phyloP scores from a whole-genome alignment of 371 early-diverging fungal genomes.

The Mycotypha africana region DNA sequence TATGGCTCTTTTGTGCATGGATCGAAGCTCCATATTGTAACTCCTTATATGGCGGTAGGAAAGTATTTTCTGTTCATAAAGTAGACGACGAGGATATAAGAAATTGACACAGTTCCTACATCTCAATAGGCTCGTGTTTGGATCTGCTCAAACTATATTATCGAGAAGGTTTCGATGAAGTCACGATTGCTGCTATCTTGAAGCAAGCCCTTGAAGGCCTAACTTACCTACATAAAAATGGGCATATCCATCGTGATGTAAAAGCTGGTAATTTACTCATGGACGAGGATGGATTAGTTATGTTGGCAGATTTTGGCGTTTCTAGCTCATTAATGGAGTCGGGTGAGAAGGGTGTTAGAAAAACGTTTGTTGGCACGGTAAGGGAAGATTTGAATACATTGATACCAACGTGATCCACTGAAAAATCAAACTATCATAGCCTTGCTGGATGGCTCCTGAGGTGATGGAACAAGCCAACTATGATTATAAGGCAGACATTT shows the following conservation, averaged over 20 bases:
- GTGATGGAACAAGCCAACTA: conserved; percentile 69
- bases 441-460: conserved; percentile 87
- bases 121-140: conserved; percentile 59
- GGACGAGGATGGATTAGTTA: conserved; percentile 75
- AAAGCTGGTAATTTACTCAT: conserved; percentile 87
- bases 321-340: conserved; percentile 72
- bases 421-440: conserved; percentile 26
- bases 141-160: conserved; percentile 82
- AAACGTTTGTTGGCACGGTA: conserved; percentile 64
- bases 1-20: conserved; percentile 80
- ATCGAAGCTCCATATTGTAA: conserved; percentile 74
- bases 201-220: conserved; percentile 81
- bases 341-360: conserved; percentile 69
- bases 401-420: no score
- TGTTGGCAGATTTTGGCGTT: conserved; percentile 92
- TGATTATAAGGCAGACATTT: conserved; percentile 84
- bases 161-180: conserved; percentile 81
- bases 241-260: conserved; percentile 88
- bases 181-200: conserved; percentile 73
- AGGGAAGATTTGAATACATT: no score
- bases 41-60: conserved; percentile 77
- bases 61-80: conserved; percentile 15
- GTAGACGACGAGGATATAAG: conserved; percentile 1
- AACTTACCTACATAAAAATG: conserved; percentile 83
- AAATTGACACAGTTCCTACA: no score